Evolutionary conservation across 2,329 filamentous ascomycete species (phyloP), one percentile per base, ranked within the genome.

Genomic region (Elsinoe arachidis): DNA sequence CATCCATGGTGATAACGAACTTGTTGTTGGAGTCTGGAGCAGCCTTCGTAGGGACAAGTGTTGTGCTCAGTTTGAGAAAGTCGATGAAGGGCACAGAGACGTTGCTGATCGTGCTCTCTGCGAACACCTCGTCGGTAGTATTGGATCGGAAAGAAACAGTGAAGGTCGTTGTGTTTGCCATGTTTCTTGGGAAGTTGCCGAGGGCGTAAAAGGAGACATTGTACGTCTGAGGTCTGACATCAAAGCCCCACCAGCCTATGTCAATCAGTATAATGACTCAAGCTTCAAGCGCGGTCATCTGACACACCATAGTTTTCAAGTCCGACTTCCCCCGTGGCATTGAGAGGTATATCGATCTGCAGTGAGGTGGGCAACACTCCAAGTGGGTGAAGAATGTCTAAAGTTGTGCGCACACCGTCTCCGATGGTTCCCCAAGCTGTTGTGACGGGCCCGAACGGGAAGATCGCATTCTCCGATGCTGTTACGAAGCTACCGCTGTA

Each of bases 161-260:
- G 57, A 76, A 73, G 1, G 69, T 68, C n/a, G 66, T 70, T 26
- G 73, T 65, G 1, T 64, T 66, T 52, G 67, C 68, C 17, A 63
- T 64, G 11, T 73, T 69, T 5, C 68, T 63, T 1, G 66, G 60
- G 34, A 63, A 64, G 47, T 67, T 66, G 4, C 71, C 70, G 56
- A 71, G 69, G 5, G 76, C 74, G 63, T 74, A 80, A 64, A 80
- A 79, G 1, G 74, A 76, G n/a, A 73, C 74, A 15, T 72, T 74
- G 64, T 80, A 80, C 39, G 71, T 72, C 59, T 78, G 74, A 19
- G 69, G 67, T 5, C 66, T 70, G 15, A 80, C 75, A 56, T 77
- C 74, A 47, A 80, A 78, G 3, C 78, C 78, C 75, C 76, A 79
- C 66, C 74, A 78, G 0, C 75, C 64, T 61, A 38, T 5, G 15